Conservation (phyloP, 331 rosid species). For the Cucumis variabilis region DNA sequence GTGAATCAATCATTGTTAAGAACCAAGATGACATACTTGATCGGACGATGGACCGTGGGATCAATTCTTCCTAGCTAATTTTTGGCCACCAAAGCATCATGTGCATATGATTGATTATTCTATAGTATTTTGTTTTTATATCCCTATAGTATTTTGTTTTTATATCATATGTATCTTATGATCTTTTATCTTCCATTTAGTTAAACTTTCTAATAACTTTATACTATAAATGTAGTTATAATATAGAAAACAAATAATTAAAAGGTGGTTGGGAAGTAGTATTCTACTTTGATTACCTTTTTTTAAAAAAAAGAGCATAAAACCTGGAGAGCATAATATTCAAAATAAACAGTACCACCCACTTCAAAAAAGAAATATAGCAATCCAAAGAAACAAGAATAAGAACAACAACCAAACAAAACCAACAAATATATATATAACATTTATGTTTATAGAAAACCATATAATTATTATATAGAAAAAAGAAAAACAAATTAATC, state of each 20-base stretch:
- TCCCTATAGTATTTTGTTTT: fast-evolving
- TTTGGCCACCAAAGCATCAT: no score
- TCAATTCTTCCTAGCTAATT: no score
- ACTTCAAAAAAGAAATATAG: slow-evolving; percentile 3
- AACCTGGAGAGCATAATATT: slow-evolving; percentile 56
- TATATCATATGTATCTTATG: no score
- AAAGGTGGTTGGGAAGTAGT: not conserved
- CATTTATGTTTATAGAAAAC: not conserved
- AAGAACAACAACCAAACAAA: not conserved
- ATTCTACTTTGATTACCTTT: not conserved
- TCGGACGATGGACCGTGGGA: no score
- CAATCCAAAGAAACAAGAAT: not conserved
- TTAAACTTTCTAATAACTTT: no score
- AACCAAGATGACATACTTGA: not conserved
- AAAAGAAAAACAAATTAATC: not conserved
- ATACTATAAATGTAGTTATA: not conserved
- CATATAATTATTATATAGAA: not conserved
- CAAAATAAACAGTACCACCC: slow-evolving; percentile 36
- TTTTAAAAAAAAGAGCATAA: slow-evolving; percentile 31
- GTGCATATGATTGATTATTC: no score
- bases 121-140: no score
- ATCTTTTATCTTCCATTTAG: no score
- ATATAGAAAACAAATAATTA: not conserved
- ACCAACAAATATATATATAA: not conserved
- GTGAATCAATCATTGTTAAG: not conserved